Evolutionary conservation across 495 filamentous ascomycete genomes (phyloP).

Genomic region (Letharia lupina): DNA sequence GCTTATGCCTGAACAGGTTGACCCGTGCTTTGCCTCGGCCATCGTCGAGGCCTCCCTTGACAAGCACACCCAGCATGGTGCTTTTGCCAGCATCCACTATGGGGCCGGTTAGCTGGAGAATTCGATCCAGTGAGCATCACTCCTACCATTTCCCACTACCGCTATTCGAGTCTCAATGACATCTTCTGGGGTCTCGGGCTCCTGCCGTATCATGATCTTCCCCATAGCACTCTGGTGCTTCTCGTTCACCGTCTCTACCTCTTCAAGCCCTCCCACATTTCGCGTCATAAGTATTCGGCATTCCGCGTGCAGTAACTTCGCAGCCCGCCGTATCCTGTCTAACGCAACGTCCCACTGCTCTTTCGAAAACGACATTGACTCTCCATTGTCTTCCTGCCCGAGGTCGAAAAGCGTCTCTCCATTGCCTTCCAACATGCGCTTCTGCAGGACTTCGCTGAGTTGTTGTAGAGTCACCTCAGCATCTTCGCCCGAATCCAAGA

Average conservation of each 20-base stretch:
- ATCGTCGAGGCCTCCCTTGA: conserved; percentile 93
- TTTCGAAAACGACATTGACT: conserved; percentile 74
- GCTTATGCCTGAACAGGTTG: conserved; percentile 95
- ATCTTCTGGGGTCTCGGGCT: conserved; percentile 67
- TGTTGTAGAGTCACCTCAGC: conserved; percentile 51
- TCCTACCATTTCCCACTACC: conserved; percentile 80
- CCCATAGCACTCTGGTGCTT: conserved; percentile 67
- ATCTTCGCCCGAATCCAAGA: conserved; percentile 56
- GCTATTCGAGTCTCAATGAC: conserved; percentile 95
- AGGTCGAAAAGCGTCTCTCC: conserved; percentile 89
- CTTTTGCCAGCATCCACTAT: conserved; percentile 91
- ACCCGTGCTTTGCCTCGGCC: conserved; percentile 89
- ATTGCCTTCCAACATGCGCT: conserved; percentile 72
- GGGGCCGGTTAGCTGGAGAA: conserved; percentile 13
- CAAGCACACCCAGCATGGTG: conserved; percentile 92
- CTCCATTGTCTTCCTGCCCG: conserved; percentile 84
- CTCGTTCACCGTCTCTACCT: conserved; percentile 50
- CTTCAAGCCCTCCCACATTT: conserved; percentile 74
- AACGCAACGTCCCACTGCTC: conserved; percentile 74
- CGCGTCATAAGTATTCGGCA: conserved; percentile 75
- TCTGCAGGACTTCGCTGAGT: conserved; percentile 52
- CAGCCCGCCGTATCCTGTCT: conserved; percentile 55
- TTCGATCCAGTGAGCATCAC: neutral
- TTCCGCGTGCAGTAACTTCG: conserved; percentile 59
- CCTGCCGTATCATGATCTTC: conserved; percentile 73